phyloP scores from a whole-genome alignment of 78 protist species.

The Pelomyxa schiedti region DNA sequence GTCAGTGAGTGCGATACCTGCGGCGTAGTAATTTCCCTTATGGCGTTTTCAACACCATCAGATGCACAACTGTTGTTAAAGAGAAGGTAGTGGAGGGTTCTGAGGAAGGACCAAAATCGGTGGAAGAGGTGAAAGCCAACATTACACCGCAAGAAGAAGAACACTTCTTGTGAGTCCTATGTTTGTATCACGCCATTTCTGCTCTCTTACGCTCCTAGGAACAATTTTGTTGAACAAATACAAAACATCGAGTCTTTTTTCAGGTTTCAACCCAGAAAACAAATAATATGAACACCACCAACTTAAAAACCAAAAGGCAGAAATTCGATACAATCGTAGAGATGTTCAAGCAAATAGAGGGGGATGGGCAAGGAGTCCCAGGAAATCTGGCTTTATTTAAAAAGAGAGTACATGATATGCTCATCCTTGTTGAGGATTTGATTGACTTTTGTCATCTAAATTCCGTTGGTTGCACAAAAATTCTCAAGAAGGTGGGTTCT shows the following conservation, averaged over 20 bases:
- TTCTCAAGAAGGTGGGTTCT: neutral
- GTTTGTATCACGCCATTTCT: neutral
- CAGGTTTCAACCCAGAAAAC: neutral
- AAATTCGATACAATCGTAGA: too few species aligned
- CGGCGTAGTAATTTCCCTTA: neutral
- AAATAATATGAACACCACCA: neutral
- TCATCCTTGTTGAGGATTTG: neutral
- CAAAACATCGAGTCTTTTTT: neutral
- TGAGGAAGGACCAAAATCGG: too few species aligned
- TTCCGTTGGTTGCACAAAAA: neutral
- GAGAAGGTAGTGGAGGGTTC: too few species aligned
- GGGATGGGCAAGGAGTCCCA: neutral
- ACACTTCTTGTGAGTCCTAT: neutral
- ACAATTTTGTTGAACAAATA: neutral
- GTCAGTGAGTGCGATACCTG: neutral
- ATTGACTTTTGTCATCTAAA: neutral
- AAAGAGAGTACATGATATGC: neutral
- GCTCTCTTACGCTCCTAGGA: neutral
- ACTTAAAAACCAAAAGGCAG: too few species aligned
- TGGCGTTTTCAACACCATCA: neutral
- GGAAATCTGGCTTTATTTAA: neutral
- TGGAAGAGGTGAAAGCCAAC: too few species aligned
- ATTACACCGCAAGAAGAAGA: too few species aligned
- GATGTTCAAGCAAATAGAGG: neutral
- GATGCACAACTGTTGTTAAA: neutral